Evolutionary conservation across 176 grass and related monocot species (phyloP), one percentile per base, ranked within the genome.

Genomic region (Saccharum spontaneum): DNA sequence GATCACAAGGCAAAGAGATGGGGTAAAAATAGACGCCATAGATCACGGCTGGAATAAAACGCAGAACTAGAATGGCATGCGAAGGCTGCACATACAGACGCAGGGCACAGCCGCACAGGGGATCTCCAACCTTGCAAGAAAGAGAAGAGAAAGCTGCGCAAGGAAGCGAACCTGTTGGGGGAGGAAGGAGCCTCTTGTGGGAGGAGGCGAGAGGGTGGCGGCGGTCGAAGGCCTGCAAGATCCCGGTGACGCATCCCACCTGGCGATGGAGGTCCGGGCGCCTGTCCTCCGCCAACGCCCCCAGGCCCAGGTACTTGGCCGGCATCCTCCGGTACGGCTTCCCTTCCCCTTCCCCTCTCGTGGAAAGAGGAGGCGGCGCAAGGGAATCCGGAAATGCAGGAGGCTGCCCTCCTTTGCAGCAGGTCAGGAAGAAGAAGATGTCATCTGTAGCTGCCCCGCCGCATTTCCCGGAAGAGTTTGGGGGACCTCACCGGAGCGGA

Each of bases 201-300:
- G 39, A 66, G 68, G 39, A 60, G 26, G 81, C 49, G 52, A 95
- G 86, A 70, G 90, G 87, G 84, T 92, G 85, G 66, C 90, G 93
- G 54, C 89, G 87, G 86, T 95, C 96, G 68, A 98, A 95, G 33
- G 94, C 87, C 65, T 95, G 93, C 43, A 98, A 89, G 88, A 95
- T 98, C 50, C 93, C 96, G 46, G 93, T 90, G 87, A 94, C 92
- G 86, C 93, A 98, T 2, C 96, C 93, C 34, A 92, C 83, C 78
- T 98, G 93, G 68, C 87, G 92, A 78, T 88, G 79, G 83, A 95
- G 71, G 39, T 98, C 89, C 33, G 87, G 87, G 54, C 89, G 89
- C 69, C 89, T 90, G 4, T 95, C 96, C 22, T 98, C 91, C 17
- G 73, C 81, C 24, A 95, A 79, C 46, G 91, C 50, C 24, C 59